A percentile compares a stretch with the other conserved stretches of the same genome.
phyloP scores from a whole-genome alignment of 2,329 filamentous ascomycete genomes.

The Ciborinia camelliae region DNA sequence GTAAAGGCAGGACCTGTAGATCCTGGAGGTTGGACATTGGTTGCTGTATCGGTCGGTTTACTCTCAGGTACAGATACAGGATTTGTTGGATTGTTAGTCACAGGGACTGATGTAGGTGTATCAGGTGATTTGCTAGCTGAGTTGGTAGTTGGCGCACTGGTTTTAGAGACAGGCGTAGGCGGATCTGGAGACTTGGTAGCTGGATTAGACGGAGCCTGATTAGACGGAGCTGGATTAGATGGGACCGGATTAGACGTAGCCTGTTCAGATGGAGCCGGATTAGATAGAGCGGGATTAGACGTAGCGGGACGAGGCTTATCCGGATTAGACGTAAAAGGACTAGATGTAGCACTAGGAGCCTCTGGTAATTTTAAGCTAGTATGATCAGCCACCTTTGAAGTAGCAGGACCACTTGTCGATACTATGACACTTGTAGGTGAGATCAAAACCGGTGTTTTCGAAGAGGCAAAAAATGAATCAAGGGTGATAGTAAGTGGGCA shows the following conservation, averaged over 20 bases:
- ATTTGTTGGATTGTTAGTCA: not conserved
- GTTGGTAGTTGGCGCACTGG: not conserved
- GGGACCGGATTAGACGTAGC: too few relatives aligned
- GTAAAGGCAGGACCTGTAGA: not conserved
- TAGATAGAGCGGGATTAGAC: not conserved
- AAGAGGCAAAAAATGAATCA: conserved; percentile 1
- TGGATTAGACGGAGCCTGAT: not conserved
- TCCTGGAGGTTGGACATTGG: too few relatives aligned
- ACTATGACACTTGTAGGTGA: not conserved
- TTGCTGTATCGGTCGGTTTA: not conserved
- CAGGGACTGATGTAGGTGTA: not conserved
- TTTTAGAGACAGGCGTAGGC: not conserved
- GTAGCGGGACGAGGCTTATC: too few relatives aligned
- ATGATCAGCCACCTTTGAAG: not conserved
- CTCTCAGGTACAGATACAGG: not conserved
- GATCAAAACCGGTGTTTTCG: not conserved
- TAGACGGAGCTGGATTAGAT: too few relatives aligned
- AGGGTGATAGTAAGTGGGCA: conserved; percentile 15
- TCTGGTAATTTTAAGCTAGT: not conserved
- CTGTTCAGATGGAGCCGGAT: not conserved
- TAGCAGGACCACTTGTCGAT: not conserved
- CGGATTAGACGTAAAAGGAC: not conserved
- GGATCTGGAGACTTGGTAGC: not conserved
- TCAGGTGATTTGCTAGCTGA: not conserved
- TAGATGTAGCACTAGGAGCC: not conserved